A percentile compares a stretch with the other conserved stretches of the same genome.
phyloP scores from a whole-genome alignment of 2,329 filamentous ascomycete species.

The Westerdykella sp. region DNA sequence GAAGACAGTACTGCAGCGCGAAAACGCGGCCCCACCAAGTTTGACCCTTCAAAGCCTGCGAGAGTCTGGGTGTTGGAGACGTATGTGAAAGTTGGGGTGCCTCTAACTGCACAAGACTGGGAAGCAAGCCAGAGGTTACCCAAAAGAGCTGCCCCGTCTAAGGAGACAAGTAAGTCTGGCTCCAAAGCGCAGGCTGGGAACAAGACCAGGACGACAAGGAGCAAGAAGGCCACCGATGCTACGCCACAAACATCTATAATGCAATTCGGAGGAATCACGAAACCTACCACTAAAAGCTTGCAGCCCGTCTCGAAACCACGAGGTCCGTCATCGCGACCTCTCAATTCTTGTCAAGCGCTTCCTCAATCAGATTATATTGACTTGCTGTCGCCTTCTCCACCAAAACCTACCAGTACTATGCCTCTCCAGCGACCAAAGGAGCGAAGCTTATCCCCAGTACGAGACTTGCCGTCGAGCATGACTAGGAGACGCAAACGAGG shows the following conservation, averaged over 20 bases:
- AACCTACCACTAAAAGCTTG: conserved; percentile 22
- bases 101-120: conserved; percentile 60
- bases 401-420: conserved; percentile 2
- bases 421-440: conserved; percentile 6
- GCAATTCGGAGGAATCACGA: conserved; percentile 32
- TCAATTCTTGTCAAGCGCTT: conserved; percentile 1
- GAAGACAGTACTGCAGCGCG: conserved; percentile 36
- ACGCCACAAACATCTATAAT: conserved; percentile 21
- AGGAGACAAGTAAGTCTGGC: conserved; percentile 14
- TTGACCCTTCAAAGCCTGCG: conserved; percentile 61
- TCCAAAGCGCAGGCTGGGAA: conserved; percentile 18
- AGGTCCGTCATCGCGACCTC: conserved; percentile 2
- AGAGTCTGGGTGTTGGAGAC: conserved; percentile 64
- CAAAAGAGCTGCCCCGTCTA: conserved; percentile 16
- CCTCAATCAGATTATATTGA: conserved; percentile 14
- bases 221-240: conserved; percentile 15
- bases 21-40: conserved; percentile 43
- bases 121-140: conserved; percentile 38
- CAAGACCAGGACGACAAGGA: conserved; percentile 15
- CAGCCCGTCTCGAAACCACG: conserved; percentile 18
- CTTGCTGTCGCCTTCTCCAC: conserved; percentile 28
- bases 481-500: conserved; percentile 25
- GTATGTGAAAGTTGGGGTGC: conserved; percentile 58
- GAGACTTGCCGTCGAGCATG: conserved; percentile 23
- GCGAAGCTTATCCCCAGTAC: conserved; percentile 14